Percentiles rank a stretch among this genome's conserved stretches.
Evolutionary conservation across 129 eudicot species (phyloP).

Genomic region (Lactuca saligna): DNA sequence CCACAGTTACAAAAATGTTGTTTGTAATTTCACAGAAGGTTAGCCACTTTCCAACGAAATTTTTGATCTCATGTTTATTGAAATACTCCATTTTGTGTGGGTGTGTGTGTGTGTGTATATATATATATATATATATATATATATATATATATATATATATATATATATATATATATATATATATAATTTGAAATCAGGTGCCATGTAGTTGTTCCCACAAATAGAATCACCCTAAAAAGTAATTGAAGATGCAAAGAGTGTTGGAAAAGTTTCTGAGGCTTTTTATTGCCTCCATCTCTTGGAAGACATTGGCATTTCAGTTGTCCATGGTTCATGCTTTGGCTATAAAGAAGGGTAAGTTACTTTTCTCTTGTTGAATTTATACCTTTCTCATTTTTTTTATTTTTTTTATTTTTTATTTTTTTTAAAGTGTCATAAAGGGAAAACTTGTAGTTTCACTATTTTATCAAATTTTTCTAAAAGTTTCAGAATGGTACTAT

Average conservation of each 20-base stretch:
- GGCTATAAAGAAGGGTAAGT: constrained; percentile 89
- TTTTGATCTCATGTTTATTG: not conserved
- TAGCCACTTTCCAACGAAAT: not conserved
- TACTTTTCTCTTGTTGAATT: no score
- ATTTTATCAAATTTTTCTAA: no score
- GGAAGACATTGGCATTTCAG: constrained; percentile 97
- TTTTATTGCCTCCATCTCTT: constrained; percentile 91
- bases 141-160: not conserved
- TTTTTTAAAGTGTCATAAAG: no score
- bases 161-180: not conserved
- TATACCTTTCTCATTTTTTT: no score
- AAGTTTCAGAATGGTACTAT: no score
- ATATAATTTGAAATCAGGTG: constrained; percentile 44
- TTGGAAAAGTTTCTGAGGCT: constrained; percentile 91
- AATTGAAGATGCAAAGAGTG: constrained; percentile 72
- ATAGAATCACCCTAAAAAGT: constrained; percentile 84
- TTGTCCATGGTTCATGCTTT: constrained; percentile 97
- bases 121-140: no score
- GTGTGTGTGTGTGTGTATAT: no score
- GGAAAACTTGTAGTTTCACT: no score
- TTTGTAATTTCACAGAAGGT: constrained; percentile 99
- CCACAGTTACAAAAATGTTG: constrained; percentile 94
- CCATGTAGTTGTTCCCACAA: constrained; percentile 99
- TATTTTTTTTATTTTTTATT: no score
- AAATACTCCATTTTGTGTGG: no score